Base-by-base conservation (phyloP, 2,329 filamentous ascomycete species). In the Microdochium paspali region DNA sequence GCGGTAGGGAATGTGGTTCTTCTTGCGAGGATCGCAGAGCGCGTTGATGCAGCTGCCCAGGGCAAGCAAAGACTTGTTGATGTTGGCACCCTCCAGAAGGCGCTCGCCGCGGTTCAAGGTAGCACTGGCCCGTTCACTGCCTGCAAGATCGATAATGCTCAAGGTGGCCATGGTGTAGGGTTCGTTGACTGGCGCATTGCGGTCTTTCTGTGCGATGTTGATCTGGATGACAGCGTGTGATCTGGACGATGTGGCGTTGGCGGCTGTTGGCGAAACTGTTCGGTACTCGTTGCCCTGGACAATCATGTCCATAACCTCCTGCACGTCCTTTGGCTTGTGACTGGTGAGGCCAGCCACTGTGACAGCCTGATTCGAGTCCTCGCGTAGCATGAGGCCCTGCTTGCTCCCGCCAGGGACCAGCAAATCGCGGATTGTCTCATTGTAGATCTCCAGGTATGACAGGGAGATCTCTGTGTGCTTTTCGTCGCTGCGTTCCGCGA, bases 281-380 rank as follows among this genome's bases (percentile, higher is more conserved):
- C 93, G 84, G 66, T 85, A 89, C 57, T 94, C 87, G 66, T 98
- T 98, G 53, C 93, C 93, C 62, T 84, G 81, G 47, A 98, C 85
- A 61, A 98, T 96, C 79, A 98, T 96, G 60, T 98, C 91, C 93
- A 98, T 98, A 58, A 98, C 93, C 66, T 98, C 85, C 61, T 94
- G 82, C 13, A 97, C 93, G 61, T 91, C 88, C 56, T 85, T 84
- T 2, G 93, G 93, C 54, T 87, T 86, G 62, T 96, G 90, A 59
- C 90, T 96, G 2, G 90, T 93, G 42, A 98, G 74, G 0, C 91
- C 93, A 4, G 88, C 78, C 2, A 98, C 93, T 0, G 88, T 93
- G 7, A 98, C 93, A 10, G 87, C 82, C 63, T 95, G 88, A 59
- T 97, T 90, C 49, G 87, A 85, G 70, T 98, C 93, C 67, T 98